A percentile compares a stretch with the other conserved stretches of the same genome.
Conservation (phyloP, 306 rosid species). For the Hippophae tibetana region DNA sequence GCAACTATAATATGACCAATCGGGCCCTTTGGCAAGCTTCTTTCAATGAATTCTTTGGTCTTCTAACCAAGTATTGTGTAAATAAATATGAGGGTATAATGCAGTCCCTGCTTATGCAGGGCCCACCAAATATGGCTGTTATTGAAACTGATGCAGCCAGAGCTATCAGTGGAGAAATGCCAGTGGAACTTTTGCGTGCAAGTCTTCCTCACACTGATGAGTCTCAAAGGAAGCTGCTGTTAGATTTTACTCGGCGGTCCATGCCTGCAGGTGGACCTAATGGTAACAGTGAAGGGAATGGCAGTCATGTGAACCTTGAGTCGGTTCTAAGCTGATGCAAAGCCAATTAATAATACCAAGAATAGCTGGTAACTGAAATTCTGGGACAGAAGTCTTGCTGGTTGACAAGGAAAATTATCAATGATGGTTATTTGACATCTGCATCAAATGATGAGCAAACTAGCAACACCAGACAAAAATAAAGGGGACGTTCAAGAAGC, state of each 20-base stretch:
- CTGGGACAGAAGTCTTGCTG: background rate
- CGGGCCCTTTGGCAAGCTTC: constrained; percentile 95
- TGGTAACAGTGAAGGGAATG: constrained; percentile 38
- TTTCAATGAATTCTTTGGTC: constrained; percentile 66
- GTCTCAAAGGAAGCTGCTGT: constrained; percentile 51
- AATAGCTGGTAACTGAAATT: background rate
- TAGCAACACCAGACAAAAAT: constrained; percentile 18
- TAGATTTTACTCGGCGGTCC: constrained; percentile 83
- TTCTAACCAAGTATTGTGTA: constrained; percentile 72
- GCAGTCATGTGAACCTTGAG: constrained; percentile 46
- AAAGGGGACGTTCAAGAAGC: constrained; percentile 30
- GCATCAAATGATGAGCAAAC: constrained; percentile 6
- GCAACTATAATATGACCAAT: constrained; percentile 51
- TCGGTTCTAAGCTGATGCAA: constrained; percentile 40
- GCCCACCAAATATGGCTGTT: constrained; percentile 37
- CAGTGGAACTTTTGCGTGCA: constrained; percentile 87
- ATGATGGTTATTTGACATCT: constrained; percentile 4
- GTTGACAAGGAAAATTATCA: background rate
- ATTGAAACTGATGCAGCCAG: constrained; percentile 57
- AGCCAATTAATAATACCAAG: constrained; percentile 8
- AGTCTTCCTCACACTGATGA: constrained; percentile 93
- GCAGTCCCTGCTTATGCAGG: constrained; percentile 54
- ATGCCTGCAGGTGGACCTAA: constrained; percentile 56
- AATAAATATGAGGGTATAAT: constrained; percentile 63
- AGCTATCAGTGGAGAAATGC: constrained; percentile 81